Percentiles rank a stretch among this genome's conserved stretches.
These are phyloP conservation scores for Aspergillus indologenus DNA, from an alignment of 495 filamentous ascomycete genomes.

Conservation along the genomic window DNA sequence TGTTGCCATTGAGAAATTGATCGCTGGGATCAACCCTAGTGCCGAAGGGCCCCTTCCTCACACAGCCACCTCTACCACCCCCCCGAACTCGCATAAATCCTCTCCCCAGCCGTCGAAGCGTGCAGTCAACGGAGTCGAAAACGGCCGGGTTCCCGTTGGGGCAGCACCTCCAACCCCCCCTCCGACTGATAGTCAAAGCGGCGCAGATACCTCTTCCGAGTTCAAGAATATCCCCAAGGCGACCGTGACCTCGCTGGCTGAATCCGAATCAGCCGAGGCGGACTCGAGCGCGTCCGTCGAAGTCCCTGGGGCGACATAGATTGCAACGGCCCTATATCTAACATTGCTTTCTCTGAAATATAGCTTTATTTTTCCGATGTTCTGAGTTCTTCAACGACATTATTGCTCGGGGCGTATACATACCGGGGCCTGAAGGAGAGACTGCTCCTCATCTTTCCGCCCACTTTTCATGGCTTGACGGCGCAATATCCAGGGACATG, in stretches of 20 bases:
- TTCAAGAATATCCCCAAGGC: slow-evolving; percentile 34
- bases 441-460: slow-evolving; percentile 22
- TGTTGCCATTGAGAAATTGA: slow-evolving; percentile 63
- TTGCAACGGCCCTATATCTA: slow-evolving; percentile 22
- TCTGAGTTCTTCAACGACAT: slow-evolving; percentile 22
- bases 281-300: slow-evolving; percentile 32
- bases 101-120: slow-evolving; percentile 43
- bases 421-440: slow-evolving; percentile 36
- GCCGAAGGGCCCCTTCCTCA: slow-evolving; percentile 24
- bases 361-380: slow-evolving; percentile 25
- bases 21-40: slow-evolving; percentile 41
- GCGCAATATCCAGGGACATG: slow-evolving; percentile 33
- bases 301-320: slow-evolving; percentile 30
- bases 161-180: slow-evolving; percentile 45
- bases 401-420: slow-evolving; percentile 47
- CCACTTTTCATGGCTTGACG: slow-evolving; percentile 35
- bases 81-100: slow-evolving; percentile 47
- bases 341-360: slow-evolving; percentile 39
- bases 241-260: slow-evolving; percentile 35
- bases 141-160: slow-evolving; percentile 30
- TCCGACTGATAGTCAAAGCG: slow-evolving; percentile 38
- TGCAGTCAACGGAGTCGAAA: slow-evolving; percentile 32
- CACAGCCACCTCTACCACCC: slow-evolving; percentile 37
- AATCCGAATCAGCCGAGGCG: slow-evolving; percentile 32
- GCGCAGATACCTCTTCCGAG: slow-evolving; percentile 30